Evolutionary conservation across 2,329 filamentous ascomycete genomes (phyloP).

Genomic region (Neofusicoccum laricinum): DNA sequence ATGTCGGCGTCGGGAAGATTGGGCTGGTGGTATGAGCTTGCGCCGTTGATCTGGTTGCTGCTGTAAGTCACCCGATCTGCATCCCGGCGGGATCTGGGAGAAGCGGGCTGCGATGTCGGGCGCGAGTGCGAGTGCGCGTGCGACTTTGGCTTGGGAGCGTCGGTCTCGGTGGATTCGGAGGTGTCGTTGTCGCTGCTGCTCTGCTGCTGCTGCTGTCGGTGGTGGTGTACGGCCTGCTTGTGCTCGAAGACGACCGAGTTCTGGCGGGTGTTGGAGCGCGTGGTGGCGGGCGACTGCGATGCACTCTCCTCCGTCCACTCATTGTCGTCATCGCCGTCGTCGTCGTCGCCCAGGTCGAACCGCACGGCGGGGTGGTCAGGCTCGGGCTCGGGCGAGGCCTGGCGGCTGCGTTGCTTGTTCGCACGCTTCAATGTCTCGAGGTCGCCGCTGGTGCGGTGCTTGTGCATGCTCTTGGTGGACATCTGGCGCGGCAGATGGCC

Average conservation of each 20-base stretch:
- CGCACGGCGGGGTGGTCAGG: conserved; percentile 37
- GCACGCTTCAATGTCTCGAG: conserved; percentile 27
- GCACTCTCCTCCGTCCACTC: conserved; percentile 43
- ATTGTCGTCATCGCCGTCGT: conserved; percentile 31
- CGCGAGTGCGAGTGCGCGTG: conserved; percentile 19
- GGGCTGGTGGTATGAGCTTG: conserved; percentile 31
- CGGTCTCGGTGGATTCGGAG: conserved; percentile 19
- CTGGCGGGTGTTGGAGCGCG: conserved; percentile 39
- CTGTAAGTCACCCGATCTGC: conserved; percentile 10
- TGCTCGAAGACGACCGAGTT: conserved; percentile 39
- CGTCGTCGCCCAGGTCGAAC: conserved; percentile 37
- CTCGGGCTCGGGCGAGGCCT: conserved; percentile 29
- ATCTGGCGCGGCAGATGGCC: conserved; percentile 43
- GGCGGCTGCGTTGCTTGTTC: conserved; percentile 27
- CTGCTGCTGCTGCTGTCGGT: conserved; percentile 16
- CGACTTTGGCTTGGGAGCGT: background rate
- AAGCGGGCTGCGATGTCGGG: conserved; percentile 24
- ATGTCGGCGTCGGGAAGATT: conserved; percentile 56
- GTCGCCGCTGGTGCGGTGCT: conserved; percentile 24
- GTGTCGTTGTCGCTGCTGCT: conserved; percentile 16
- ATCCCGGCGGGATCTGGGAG: conserved; percentile 25
- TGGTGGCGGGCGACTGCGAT: conserved; percentile 40
- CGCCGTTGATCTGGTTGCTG: conserved; percentile 26
- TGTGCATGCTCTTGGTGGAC: conserved; percentile 38
- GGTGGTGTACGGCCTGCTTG: conserved; percentile 18